These are phyloP conservation scores for Aspergillus diversus DNA, from an alignment of 495 filamentous ascomycete species.

Conservation along the genomic window DNA sequence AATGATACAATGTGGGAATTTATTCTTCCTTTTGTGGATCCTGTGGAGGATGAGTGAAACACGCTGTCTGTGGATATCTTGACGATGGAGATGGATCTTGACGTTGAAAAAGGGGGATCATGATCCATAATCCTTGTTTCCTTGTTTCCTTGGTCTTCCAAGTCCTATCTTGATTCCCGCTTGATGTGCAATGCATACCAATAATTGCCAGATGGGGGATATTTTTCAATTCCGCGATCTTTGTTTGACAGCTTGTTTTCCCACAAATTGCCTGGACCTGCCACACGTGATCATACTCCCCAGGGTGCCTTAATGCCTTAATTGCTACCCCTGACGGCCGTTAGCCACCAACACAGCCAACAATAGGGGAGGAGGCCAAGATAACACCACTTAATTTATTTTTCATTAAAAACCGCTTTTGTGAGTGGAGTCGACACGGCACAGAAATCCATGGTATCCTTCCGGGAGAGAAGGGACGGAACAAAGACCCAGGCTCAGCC, in stretches of 20 bases:
- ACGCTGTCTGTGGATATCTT: conserved; percentile 10
- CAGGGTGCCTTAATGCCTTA: conserved; percentile 14
- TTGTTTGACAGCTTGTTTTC: background rate
- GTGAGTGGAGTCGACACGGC: conserved; percentile 16
- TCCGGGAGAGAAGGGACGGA: background rate
- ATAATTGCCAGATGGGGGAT: background rate
- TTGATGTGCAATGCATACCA: conserved; percentile 3
- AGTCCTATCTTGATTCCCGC: background rate
- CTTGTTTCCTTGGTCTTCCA: background rate
- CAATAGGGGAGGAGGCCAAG: background rate
- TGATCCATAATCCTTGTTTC: background rate
- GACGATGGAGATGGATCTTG: background rate
- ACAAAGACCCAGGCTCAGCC: conserved; percentile 7
- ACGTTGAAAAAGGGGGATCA: background rate
- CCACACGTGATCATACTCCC: background rate
- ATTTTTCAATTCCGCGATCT: background rate
- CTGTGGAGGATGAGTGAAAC: conserved; percentile 15
- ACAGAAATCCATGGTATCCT: conserved; percentile 3
- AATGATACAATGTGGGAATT: background rate
- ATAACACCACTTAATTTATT: conserved; percentile 12
- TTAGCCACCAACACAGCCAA: background rate
- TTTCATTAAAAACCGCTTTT: background rate
- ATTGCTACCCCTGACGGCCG: conserved; percentile 12
- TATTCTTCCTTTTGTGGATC: conserved; percentile 13
- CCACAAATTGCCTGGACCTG: background rate